These are phyloP conservation scores for Tinospora cordifolia DNA, from an alignment of 164 flowering plant genomes.

Conservation along the genomic window DNA sequence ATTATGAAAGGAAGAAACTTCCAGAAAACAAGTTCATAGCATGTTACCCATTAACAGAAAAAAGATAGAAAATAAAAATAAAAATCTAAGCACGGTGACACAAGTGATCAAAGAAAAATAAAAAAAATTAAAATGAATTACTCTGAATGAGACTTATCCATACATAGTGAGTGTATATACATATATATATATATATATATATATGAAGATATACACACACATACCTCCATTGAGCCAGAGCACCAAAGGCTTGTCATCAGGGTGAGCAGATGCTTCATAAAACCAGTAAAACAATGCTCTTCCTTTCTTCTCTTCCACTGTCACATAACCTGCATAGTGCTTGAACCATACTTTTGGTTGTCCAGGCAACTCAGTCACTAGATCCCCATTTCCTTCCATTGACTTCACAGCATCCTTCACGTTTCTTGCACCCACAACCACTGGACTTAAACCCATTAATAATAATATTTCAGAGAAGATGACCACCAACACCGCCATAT, in stretches of 20 bases:
- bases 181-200: not conserved
- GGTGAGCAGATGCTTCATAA: slow-evolving; percentile 46
- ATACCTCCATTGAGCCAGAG: slow-evolving; percentile 91
- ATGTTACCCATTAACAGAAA: no score
- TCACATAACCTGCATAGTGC: slow-evolving; percentile 73
- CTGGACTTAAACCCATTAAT: no score
- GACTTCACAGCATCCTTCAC: not conserved
- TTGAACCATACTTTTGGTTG: slow-evolving; percentile 48
- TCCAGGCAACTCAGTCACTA: slow-evolving; percentile 56
- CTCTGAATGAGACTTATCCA: no score
- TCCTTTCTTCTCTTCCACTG: slow-evolving; percentile 53
- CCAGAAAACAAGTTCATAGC: no score
- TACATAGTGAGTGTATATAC: no score
- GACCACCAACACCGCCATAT: no score
- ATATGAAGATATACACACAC: not conserved
- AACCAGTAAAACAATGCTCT: slow-evolving; percentile 84
- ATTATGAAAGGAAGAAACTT: no score
- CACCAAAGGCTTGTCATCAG: slow-evolving; percentile 62
- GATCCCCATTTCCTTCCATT: slow-evolving; percentile 18
- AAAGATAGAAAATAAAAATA: no score
- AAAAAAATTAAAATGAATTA: no score
- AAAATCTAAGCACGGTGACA: no score
- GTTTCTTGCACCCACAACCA: not conserved
- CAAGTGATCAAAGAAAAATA: no score
- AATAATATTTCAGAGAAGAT: no score